A percentile compares a stretch with the other conserved stretches of the same genome.
phyloP scores from a whole-genome alignment of 768 basidiomycete genomes.

The Pulveroboletus frians region DNA sequence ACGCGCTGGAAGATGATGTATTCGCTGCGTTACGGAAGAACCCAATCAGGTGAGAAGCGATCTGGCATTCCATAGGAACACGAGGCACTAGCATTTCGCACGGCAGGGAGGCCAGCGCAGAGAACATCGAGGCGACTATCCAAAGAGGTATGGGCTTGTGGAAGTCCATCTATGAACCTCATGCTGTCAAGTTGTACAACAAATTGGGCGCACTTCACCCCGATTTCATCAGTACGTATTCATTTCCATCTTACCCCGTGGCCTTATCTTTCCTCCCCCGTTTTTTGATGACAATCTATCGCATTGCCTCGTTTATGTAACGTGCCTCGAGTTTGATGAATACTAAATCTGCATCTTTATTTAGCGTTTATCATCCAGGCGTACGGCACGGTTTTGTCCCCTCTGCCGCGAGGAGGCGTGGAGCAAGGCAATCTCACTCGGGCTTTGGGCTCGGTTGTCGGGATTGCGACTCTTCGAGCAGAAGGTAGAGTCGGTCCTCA shows the following conservation, averaged over 20 bases:
- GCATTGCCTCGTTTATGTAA: conserved; percentile 28
- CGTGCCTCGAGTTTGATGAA: conserved; percentile 31
- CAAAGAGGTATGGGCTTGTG: conserved; percentile 69
- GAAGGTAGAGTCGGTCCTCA: conserved; percentile 84
- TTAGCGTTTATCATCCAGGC: conserved; percentile 83
- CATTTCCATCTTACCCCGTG: conserved; percentile 30
- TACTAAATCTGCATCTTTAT: conserved; percentile 22
- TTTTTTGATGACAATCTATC: conserved; percentile 25
- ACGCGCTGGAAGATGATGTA: conserved; percentile 78
- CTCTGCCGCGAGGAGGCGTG: conserved; percentile 60
- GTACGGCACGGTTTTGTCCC: conserved; percentile 75
- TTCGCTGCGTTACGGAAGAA: conserved; percentile 61
- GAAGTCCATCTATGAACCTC: conserved; percentile 85
- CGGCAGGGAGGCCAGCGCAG: conserved; percentile 51
- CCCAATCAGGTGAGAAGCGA: conserved; percentile 54
- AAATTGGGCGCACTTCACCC: conserved; percentile 88
- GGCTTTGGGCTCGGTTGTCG: conserved; percentile 78
- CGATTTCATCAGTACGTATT: conserved; percentile 82
- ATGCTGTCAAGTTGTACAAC: conserved; percentile 82
- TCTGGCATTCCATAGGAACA: conserved; percentile 12
- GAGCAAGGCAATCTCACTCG: conserved; percentile 84
- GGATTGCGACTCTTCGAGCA: conserved; percentile 78
- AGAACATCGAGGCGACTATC: conserved; percentile 65
- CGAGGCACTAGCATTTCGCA: conserved; percentile 22
- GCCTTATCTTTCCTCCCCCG: conserved; percentile 26